Base-by-base conservation (phyloP, 805 yeast species). In the Candida succiphila region DNA sequence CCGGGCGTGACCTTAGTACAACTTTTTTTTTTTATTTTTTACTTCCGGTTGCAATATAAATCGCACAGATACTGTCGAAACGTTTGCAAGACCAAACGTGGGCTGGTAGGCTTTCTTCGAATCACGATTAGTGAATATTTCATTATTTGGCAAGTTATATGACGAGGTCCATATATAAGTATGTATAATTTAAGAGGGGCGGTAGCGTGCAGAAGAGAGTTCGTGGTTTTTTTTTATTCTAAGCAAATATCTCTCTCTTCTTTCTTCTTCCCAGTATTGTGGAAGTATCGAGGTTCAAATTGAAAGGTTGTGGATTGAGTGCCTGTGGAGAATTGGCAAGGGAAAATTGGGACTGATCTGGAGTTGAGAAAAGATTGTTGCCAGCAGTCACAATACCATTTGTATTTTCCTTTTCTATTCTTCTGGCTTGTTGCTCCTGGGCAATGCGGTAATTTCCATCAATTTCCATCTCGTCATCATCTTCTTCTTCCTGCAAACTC, bases 201-300 rank as follows among this genome's bases (percentile, higher is more conserved):
- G n/a, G n/a, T n/a, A n/a, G n/a, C n/a, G n/a, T n/a, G n/a, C n/a
- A n/a, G n/a, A n/a, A n/a, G n/a, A n/a, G n/a, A n/a, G n/a, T n/a
- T n/a, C n/a, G n/a, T n/a, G n/a, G n/a, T n/a, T n/a, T n/a, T n/a
- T n/a, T n/a, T n/a, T n/a, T 12, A 5, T 25, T 15, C 17, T 15
- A 25, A 25, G 33, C 43, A 34, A 34, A 13, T 7, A 42, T 13
- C 5, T 37, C 31, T 33, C 48, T 51, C 37, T 48, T 52, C 38
- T 50, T 52, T 37, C 63, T 49, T 51, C 79, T 63, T 31, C 65
- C 72, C 32, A 73, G 47, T 17, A 73, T 71, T 6, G 73, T 62
- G 5, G 78, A 73, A n/a, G 70, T 72, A 21, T 61, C 61, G 42
- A 73, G 50, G 35, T 67, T 60, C 46, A 72, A 58, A 32, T 68